These are phyloP conservation scores for Trichoderma lentiforme DNA, from an alignment of 2,329 filamentous ascomycete species.

Conservation along the genomic window DNA sequence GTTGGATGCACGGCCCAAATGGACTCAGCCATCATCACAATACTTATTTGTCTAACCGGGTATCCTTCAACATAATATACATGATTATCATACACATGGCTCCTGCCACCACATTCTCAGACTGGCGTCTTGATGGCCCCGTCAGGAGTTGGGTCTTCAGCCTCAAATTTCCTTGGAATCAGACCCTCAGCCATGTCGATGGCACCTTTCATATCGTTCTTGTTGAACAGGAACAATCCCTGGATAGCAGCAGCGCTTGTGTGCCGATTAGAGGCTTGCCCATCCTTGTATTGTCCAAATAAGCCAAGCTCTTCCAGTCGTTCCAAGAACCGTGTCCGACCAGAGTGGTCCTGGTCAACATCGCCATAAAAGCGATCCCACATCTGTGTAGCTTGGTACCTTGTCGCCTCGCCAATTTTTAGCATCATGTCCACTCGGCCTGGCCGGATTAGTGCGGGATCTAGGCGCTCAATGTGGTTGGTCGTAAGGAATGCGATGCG, in stretches of 20 bases:
- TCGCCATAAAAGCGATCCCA: slow-evolving; percentile 96
- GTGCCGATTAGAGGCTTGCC: slow-evolving; percentile 44
- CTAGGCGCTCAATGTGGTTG: slow-evolving; percentile 86
- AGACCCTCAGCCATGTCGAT: slow-evolving; percentile 73
- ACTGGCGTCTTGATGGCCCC: slow-evolving; percentile 42
- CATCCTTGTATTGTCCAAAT: slow-evolving; percentile 55
- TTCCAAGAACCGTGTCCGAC: slow-evolving; percentile 66
- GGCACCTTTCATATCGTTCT: slow-evolving; percentile 82
- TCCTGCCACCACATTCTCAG: slow-evolving; percentile 21
- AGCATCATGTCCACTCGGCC: slow-evolving; percentile 93
- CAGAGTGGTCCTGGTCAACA: slow-evolving; percentile 61
- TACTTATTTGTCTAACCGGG: slow-evolving; percentile 10
- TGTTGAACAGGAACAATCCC: slow-evolving; percentile 93
- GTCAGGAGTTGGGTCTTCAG: slow-evolving; percentile 37
- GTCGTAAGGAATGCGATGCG: slow-evolving; percentile 91
- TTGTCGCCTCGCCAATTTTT: slow-evolving; percentile 81
- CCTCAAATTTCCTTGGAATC: slow-evolving; percentile 55
- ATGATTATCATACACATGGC: not conserved
- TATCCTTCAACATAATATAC: slow-evolving; percentile 19
- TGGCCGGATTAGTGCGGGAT: slow-evolving; percentile 84
- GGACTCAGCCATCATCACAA: not conserved
- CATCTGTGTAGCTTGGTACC: slow-evolving; percentile 78
- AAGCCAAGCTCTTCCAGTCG: slow-evolving; percentile 68
- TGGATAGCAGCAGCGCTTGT: slow-evolving; percentile 91
- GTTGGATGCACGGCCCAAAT: not conserved